A percentile compares a stretch with the other conserved stretches of the same genome.
phyloP scores from a whole-genome alignment of 1,284 basidiomycete species.

The Taiwanofungus camphoratus region DNA sequence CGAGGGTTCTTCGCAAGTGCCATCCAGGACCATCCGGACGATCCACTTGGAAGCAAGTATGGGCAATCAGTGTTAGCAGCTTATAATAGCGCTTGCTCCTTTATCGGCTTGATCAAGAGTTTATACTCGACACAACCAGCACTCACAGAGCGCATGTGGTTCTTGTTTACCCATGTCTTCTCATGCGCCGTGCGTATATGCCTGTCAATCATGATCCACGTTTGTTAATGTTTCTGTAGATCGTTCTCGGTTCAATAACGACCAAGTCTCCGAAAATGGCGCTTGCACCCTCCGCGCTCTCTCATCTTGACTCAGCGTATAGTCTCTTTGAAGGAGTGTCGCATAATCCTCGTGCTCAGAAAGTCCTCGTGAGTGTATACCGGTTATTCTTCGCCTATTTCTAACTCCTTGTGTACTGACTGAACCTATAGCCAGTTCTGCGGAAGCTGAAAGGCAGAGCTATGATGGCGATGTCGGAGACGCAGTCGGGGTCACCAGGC shows the following conservation, averaged over 20 bases:
- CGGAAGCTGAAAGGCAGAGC: slow-evolving; percentile 50
- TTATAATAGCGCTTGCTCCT: slow-evolving; percentile 61
- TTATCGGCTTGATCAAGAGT: slow-evolving; percentile 57
- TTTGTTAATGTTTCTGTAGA: slow-evolving; percentile 31
- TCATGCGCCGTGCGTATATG: slow-evolving; percentile 55
- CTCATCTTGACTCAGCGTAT: slow-evolving; percentile 55
- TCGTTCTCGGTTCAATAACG: slow-evolving; percentile 64
- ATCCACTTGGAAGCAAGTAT: slow-evolving; percentile 65
- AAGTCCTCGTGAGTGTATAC: slow-evolving; percentile 46
- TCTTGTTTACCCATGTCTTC: slow-evolving; percentile 67
- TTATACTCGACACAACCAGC: slow-evolving; percentile 59
- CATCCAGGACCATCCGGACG: slow-evolving; percentile 51
- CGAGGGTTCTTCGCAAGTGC: slow-evolving; percentile 68
- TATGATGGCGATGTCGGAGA: slow-evolving; percentile 19
- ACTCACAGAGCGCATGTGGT: slow-evolving; percentile 66
- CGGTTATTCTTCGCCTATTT: not conserved
- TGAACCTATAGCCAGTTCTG: slow-evolving; percentile 45
- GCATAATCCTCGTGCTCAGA: slow-evolving; percentile 45
- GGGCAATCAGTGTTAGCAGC: slow-evolving; percentile 63
- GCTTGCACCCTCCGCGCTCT: slow-evolving; percentile 54
- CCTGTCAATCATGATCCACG: slow-evolving; percentile 3
- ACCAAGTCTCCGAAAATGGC: slow-evolving; percentile 54
- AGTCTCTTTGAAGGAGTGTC: slow-evolving; percentile 50
- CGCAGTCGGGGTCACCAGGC: slow-evolving; percentile 10
- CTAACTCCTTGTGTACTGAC: not conserved